These are phyloP conservation scores for Helianthus tuberosus DNA, from an alignment of 129 eudicot species.

Conservation along the genomic window DNA sequence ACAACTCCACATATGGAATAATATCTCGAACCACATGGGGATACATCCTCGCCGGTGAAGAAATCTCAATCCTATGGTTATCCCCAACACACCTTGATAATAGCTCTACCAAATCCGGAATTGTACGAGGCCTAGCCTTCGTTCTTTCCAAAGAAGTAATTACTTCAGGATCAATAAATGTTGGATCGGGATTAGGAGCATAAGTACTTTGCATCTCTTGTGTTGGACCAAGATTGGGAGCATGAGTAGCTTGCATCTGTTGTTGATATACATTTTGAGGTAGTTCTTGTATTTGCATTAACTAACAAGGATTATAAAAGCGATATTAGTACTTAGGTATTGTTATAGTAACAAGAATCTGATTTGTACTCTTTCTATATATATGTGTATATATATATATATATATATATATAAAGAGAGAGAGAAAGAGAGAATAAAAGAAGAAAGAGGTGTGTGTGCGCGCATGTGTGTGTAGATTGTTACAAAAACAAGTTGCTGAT, in stretches of 20 bases:
- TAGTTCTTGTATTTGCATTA: not conserved
- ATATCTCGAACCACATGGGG: not conserved
- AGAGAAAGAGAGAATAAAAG: too few relatives aligned
- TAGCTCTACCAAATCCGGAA: not conserved
- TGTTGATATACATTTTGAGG: not conserved
- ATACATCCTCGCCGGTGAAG: not conserved
- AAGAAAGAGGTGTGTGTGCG: too few relatives aligned
- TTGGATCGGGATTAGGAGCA: not conserved
- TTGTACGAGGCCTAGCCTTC: not conserved
- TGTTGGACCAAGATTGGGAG: too few relatives aligned
- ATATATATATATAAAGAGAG: too few relatives aligned
- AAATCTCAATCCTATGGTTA: not conserved
- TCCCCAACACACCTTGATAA: not conserved
- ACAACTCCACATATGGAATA: not conserved
- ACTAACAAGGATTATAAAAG: not conserved
- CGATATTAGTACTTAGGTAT: not conserved
- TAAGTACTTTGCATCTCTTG: not conserved
- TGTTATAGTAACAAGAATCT: not conserved
- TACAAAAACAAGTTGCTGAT: too few relatives aligned
- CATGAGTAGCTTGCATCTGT: too few relatives aligned
- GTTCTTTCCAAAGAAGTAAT: not conserved
- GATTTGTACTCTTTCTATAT: not conserved
- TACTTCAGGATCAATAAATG: not conserved
- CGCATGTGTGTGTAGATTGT: too few relatives aligned
- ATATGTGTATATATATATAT: too few relatives aligned